Base-by-base conservation (phyloP, 768 basidiomycete species). In the Rhizopogon salebrosus region DNA sequence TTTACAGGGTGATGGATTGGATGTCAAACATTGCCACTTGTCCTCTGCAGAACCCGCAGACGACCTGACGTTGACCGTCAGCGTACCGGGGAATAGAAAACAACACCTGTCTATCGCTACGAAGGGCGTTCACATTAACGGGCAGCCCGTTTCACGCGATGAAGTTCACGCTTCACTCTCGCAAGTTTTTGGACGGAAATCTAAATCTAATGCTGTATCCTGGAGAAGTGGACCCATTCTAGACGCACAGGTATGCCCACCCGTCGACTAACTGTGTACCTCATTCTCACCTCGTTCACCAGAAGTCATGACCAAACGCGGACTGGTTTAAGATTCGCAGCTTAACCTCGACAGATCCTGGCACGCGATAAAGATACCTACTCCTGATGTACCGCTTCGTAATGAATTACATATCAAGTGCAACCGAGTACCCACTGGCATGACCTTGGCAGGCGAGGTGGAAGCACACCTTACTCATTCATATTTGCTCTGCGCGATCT, bases 91-190 rank as follows among this genome's bases (percentile, higher is more conserved):
- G 22, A 29, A 50, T 20, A 35, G 35, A 34, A 10, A 8, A 36
- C 48, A 49, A 8, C 48, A 29, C 2, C 37, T 53, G 18, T 49
- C 31, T 16, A 24, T 53, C 27, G 41, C 54, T 27, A 64, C 64
- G 1, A 48, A 64, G 36, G 66, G 66, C 2, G 66, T 52, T 41
- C 55, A 43, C 48, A 58, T 67, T 1, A 58, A 70, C 29, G 66
- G 66, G 29, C 57, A 58, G 31, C 29, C 52, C 22, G 60, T 52
- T 46, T 56, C 66, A 27, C 57, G 45, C 9, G 54, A 5, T 22
- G 56, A 59, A 6, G 64, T 66, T 29, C 29, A 7, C 39, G 13
- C 29, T 29, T 42, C 43, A n/a, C 58, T 67, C n/a, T 41, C 59
- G 55, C 29, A 65, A 24, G 34, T 46, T 3, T 46, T 51, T 49